Conservation (phyloP, 495 filamentous ascomycete species). For the Tuber indicum region DNA sequence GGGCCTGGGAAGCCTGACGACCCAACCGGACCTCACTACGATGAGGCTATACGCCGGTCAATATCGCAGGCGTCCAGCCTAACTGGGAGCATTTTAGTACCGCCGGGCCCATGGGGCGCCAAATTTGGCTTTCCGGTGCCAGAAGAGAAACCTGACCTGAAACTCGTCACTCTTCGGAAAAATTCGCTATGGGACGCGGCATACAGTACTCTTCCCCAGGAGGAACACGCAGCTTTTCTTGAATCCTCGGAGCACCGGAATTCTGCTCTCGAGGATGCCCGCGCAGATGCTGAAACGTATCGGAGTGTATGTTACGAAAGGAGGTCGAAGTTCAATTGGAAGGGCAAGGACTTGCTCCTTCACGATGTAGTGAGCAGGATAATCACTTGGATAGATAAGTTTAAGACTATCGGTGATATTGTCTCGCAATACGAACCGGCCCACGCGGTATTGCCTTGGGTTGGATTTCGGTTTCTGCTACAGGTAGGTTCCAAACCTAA, state of each 20-base stretch:
- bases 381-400: conserved; percentile 43
- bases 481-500: conserved; percentile 35
- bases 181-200: conserved; percentile 15
- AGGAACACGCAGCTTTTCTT: conserved; percentile 5
- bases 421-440: conserved; percentile 44
- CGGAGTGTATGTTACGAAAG: conserved; percentile 13
- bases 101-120: no score
- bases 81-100: background rate
- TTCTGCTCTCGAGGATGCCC: background rate
- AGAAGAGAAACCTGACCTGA: background rate
- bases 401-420: conserved; percentile 45
- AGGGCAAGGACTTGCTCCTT: conserved; percentile 41
- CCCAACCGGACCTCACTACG: background rate
- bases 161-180: background rate
- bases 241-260: background rate
- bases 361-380: conserved; percentile 45
- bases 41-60: background rate
- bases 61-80: background rate
- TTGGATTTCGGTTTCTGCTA: conserved; percentile 45
- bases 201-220: conserved; percentile 2
- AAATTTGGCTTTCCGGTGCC: background rate
- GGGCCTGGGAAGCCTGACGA: background rate
- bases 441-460: conserved; percentile 48
- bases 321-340: conserved; percentile 32
- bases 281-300: background rate